Percentiles rank a stretch among this genome's conserved stretches.
Evolutionary conservation across 2,329 filamentous ascomycete genomes (phyloP).

Genomic region (Fusarium floridanum): DNA sequence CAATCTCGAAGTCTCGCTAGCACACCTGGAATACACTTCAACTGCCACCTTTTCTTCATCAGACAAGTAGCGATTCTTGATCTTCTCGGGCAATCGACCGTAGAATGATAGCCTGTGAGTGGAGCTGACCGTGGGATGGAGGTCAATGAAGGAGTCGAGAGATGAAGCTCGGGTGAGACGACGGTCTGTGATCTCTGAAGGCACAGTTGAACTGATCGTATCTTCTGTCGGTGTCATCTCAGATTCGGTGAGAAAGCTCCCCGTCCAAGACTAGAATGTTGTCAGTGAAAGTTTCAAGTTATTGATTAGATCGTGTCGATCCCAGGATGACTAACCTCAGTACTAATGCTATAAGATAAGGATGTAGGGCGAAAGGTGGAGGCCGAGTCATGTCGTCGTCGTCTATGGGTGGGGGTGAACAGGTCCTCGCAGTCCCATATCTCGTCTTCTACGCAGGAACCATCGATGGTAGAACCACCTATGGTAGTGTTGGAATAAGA

Average conservation of each 20-base stretch:
- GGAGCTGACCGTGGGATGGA: not conserved
- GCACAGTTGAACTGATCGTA: not conserved
- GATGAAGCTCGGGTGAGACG: not conserved
- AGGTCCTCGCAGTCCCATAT: constrained; percentile 1
- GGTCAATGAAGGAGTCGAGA: not conserved
- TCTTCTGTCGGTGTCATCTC: not conserved
- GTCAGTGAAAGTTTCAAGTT: not conserved
- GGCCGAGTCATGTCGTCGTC: not conserved
- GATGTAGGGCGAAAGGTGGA: not conserved
- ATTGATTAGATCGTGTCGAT: not conserved
- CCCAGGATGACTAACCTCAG: not conserved
- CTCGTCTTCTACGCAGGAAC: not conserved
- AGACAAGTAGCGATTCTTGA: not conserved
- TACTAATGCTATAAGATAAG: not conserved
- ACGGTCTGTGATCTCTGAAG: not conserved
- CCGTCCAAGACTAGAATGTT: not conserved
- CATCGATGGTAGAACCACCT: not conserved
- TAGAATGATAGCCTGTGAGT: not conserved
- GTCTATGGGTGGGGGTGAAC: not conserved
- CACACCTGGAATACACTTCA: not conserved
- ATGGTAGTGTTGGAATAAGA: not conserved
- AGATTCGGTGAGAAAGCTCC: not conserved
- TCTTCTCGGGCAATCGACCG: not conserved
- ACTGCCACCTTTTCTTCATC: not conserved
- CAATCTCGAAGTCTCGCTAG: not conserved